Base-by-base conservation (phyloP, 2,329 filamentous ascomycete species). In the Cladosporium sp. region DNA sequence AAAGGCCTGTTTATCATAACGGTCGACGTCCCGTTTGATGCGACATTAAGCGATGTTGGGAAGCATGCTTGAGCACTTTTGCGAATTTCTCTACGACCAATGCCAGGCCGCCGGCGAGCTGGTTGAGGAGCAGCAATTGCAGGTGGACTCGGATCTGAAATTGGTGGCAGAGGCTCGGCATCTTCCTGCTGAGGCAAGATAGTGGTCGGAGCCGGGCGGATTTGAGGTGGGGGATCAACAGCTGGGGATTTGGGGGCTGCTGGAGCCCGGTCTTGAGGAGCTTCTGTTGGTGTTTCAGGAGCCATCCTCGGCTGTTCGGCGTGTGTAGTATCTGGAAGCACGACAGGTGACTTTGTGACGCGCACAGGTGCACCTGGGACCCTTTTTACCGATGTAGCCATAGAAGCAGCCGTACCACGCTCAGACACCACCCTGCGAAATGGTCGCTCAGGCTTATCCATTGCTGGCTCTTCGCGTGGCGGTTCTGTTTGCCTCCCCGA, bases 1-100 rank as follows among this genome's bases (percentile, higher is more conserved):
- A 66, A 67, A 0, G 60, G 60, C 38, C 57, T 62, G 29, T 54
- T 52, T 1, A 64, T 49, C 19, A 65, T 56, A 7, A 64, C 62
- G 4, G 58, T 55, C 2, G 60, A 57, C 20, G 59, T 61, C 22
- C 57, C 59, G 12, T 56, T 58, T 8, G 57, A 38, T 13, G 54
- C 54, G 8, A 56, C 52, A 43, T 62, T 59, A 25, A 63, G 54
- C 3, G 49, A 41, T 13, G 40, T 39, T 18, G 33, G 33, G 22
- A 54, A 48, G 38, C 30, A 40, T 22, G 35, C 36, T 18, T 25
- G 45, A 2, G 46, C 50, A 16, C 39, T 49, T 15, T 49, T 50
- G 22, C 43, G 38, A 29, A 43, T 40, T 39, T 45, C 36, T 12
- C 16, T 49, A 4, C 40, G 45, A 3, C 43, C 41, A 30, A 47